Percentiles rank a stretch among this genome's conserved stretches.
These are phyloP conservation scores for Phialemoniopsis sp. DNA, from an alignment of 2,329 filamentous ascomycete species.

Conservation along the genomic window DNA sequence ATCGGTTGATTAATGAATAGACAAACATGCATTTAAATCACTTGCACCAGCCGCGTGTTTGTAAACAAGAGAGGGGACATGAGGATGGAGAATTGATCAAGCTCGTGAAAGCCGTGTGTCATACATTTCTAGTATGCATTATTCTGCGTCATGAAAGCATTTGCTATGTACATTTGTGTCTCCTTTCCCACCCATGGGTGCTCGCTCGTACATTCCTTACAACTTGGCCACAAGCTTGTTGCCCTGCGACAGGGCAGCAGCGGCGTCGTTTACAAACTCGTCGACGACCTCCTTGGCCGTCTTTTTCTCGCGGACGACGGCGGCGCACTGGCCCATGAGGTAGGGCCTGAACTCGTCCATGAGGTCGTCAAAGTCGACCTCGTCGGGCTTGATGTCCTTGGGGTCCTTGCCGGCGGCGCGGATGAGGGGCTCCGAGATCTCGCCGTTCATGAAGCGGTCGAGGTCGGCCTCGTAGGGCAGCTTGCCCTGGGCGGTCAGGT, in stretches of 20 bases:
- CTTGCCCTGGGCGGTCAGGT: conserved; percentile 81
- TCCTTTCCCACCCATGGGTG: too few species aligned
- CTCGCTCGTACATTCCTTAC: conserved; percentile 33
- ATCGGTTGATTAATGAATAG: background rate
- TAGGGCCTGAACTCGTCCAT: conserved; percentile 89
- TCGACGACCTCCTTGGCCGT: conserved; percentile 87
- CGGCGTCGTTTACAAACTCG: conserved; percentile 84
- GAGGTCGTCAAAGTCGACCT: conserved; percentile 70
- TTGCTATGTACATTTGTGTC: too few species aligned
- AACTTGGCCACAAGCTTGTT: conserved; percentile 66
- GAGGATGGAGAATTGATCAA: too few species aligned
- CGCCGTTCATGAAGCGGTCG: conserved; percentile 68
- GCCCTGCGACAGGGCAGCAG: conserved; percentile 64
- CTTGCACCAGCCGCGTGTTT: too few species aligned
- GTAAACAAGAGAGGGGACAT: too few species aligned
- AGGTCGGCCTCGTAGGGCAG: conserved; percentile 94
- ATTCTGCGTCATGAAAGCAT: background rate
- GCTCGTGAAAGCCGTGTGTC: too few species aligned
- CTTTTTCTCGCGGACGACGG: conserved; percentile 91
- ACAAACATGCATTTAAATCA: background rate
- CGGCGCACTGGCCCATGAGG: conserved; percentile 95
- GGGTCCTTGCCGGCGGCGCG: conserved; percentile 57
- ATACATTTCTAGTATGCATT: background rate
- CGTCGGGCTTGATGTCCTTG: conserved; percentile 61
- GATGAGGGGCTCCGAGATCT: conserved; percentile 63